Evolutionary conservation across 2,329 filamentous ascomycete genomes (phyloP).

Genomic region (Aspergillus melleus): DNA sequence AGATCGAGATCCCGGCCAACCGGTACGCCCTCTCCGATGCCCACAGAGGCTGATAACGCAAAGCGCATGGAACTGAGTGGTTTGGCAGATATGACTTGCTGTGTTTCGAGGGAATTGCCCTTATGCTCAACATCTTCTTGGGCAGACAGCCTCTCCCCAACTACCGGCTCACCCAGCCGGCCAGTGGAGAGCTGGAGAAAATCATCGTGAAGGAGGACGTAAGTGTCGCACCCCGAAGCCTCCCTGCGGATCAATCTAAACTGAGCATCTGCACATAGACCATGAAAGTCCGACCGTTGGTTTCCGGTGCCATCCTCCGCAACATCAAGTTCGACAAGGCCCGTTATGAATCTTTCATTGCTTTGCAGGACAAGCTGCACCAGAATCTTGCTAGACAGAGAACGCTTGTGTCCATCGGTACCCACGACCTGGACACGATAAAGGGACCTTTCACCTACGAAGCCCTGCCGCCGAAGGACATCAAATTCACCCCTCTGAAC

Average conservation of each 20-base stretch:
- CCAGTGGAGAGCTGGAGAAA: conserved; percentile 71
- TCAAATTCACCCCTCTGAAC: conserved; percentile 88
- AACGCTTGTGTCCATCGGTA: conserved; percentile 94
- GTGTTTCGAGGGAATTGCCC: conserved; percentile 92
- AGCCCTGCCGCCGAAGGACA: conserved; percentile 84
- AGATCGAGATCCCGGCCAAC: conserved; percentile 98
- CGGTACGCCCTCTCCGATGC: conserved; percentile 57
- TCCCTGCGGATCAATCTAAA: not conserved
- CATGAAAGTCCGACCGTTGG: conserved; percentile 76
- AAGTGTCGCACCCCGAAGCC: conserved; percentile 21
- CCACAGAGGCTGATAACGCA: not conserved
- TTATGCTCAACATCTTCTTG: conserved; percentile 95
- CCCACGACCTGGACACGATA: conserved; percentile 91
- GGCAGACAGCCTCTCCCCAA: conserved; percentile 74
- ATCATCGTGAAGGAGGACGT: conserved; percentile 74
- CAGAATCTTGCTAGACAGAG: conserved; percentile 91
- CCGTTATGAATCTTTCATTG: conserved; percentile 95
- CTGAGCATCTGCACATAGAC: conserved; percentile 51
- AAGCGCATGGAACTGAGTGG: conserved; percentile 22
- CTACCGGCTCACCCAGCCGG: conserved; percentile 72
- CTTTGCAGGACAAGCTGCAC: conserved; percentile 95
- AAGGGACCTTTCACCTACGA: conserved; percentile 97
- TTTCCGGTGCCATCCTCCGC: conserved; percentile 84
- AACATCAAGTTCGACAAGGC: conserved; percentile 89
- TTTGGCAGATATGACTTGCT: conserved; percentile 73